A percentile compares a stretch with the other conserved stretches of the same genome.
Evolutionary conservation across 1,284 basidiomycete genomes (phyloP).

Genomic region (Athelia sp.): DNA sequence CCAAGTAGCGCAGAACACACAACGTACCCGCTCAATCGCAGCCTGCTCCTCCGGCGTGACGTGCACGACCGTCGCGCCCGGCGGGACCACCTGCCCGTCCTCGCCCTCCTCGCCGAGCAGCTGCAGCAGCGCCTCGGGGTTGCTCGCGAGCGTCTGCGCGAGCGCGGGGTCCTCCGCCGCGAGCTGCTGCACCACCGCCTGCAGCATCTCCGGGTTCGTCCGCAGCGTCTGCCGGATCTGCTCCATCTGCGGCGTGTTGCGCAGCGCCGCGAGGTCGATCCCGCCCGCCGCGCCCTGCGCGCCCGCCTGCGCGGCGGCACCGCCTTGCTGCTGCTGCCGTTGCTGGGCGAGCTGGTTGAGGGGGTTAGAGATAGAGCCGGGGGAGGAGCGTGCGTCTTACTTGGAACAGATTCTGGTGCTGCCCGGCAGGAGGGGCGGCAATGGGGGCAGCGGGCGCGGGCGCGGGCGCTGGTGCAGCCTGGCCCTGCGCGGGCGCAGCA

Average conservation of each 20-base stretch:
- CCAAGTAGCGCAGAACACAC: neutral
- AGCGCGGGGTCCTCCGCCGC: slow-evolving; percentile 70
- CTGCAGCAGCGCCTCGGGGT: slow-evolving; percentile 70
- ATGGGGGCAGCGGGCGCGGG: slow-evolving; percentile 29
- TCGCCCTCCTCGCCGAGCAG: slow-evolving; percentile 48
- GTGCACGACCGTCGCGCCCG: slow-evolving; percentile 66
- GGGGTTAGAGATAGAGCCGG: neutral
- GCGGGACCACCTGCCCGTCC: slow-evolving; percentile 43
- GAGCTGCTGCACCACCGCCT: slow-evolving; percentile 82
- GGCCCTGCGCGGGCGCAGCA: slow-evolving; percentile 26
- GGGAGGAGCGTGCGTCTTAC: slow-evolving; percentile 25
- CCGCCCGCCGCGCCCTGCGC: slow-evolving; percentile 26
- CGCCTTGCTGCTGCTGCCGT: slow-evolving; percentile 45
- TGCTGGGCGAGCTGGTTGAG: slow-evolving; percentile 64
- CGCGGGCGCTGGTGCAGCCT: slow-evolving; percentile 32
- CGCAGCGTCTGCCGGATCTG: slow-evolving; percentile 67
- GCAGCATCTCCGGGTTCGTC: slow-evolving; percentile 75
- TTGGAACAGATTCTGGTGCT: slow-evolving; percentile 75
- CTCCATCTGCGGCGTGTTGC: slow-evolving; percentile 58
- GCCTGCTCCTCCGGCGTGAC: slow-evolving; percentile 82
- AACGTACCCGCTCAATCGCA: slow-evolving; percentile 80
- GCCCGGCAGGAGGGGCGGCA: slow-evolving; percentile 27
- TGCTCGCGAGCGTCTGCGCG: slow-evolving; percentile 56
- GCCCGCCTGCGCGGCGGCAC: slow-evolving; percentile 25
- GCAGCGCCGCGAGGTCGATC: slow-evolving; percentile 51